These are phyloP conservation scores for Bauhinia variegata DNA, from an alignment of 306 rosid genomes.

Conservation along the genomic window DNA sequence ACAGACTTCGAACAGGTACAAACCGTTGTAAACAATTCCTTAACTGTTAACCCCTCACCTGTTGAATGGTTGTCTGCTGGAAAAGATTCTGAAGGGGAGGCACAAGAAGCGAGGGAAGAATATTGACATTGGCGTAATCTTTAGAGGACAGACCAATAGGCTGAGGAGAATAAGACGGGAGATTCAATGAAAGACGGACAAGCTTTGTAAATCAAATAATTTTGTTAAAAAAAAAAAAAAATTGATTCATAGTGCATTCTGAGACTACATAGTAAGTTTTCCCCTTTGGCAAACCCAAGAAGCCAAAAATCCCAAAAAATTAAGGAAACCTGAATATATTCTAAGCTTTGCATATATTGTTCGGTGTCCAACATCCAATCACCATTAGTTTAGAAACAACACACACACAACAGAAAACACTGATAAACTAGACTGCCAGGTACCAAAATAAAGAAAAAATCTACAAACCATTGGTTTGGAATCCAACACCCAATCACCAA, in stretches of 20 bases:
- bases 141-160: constrained; percentile 55
- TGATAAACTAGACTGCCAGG: no score
- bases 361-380: no score
- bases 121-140: constrained; percentile 60
- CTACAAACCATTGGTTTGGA: constrained; percentile 74
- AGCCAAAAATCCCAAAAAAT: constrained; percentile 21
- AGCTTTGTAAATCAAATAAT: constrained; percentile 22
- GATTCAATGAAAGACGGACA: constrained; percentile 30
- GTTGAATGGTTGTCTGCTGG: constrained; percentile 92
- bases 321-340: no score
- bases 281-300: constrained; percentile 7
- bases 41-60: constrained; percentile 56
- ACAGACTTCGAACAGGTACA: constrained; percentile 23
- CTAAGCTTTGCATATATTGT: no score
- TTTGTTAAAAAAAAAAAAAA: no score
- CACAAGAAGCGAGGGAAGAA: constrained; percentile 69
- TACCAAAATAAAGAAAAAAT: constrained; percentile 9
- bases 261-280: no score
- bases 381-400: no score
- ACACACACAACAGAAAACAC: no score
- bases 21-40: constrained; percentile 28
- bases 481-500: constrained; percentile 92
- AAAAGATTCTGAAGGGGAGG: constrained; percentile 91
- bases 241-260: not conserved
- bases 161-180: constrained; percentile 48